Base-by-base conservation (phyloP, 2,329 filamentous ascomycete genomes). In the Alternaria triticimaculans region DNA sequence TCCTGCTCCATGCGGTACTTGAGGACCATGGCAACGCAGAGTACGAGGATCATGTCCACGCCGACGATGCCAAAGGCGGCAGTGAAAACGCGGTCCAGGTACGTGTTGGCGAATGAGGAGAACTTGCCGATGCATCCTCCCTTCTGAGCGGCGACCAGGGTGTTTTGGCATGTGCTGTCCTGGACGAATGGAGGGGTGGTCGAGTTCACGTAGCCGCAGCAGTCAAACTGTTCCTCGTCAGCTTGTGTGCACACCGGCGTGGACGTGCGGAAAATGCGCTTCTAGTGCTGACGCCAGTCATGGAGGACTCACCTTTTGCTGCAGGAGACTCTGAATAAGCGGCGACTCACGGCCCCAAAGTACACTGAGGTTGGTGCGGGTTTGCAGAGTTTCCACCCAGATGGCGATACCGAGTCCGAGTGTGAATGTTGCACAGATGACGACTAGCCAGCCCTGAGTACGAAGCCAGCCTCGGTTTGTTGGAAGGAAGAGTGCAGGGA, bases 1-100 rank as follows among this genome's bases (percentile, higher is more conserved):
- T 92, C 89, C 74, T 88, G 88, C 83, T 96, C 92, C 81, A 91
- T 92, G 76, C 92, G 89, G 73, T 93, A 90, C 85, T 94, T 94
- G 72, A 93, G 84, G 48, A 96, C 84, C 80, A 93, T 93, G 28
- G 90, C 89, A 12, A 90, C 89, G 69, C 88, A 87, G 60, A 95
- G 82, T 69, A 95, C 82, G 53, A 95, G 83, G 55, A 92, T 74
- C 45, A 86, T 86, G 75, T 94, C 89, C 80, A 71, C 78, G 82
- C 88, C 92, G 65, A 94, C 92, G 78, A 95, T 89, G 65, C 91
- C 92, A 77, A 96, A 96, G 58, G 91, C 85, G 23, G 88, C 88
- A 1, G 92, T 96, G 79, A 95, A 96, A 75, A 95, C 88, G 60
- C 88, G 81, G 80, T 94, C 91, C 67, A 95, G 82, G 74, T 90